These are phyloP conservation scores for Rhynchosporium agropyri DNA, from an alignment of 2,329 filamentous ascomycete genomes.

Conservation along the genomic window DNA sequence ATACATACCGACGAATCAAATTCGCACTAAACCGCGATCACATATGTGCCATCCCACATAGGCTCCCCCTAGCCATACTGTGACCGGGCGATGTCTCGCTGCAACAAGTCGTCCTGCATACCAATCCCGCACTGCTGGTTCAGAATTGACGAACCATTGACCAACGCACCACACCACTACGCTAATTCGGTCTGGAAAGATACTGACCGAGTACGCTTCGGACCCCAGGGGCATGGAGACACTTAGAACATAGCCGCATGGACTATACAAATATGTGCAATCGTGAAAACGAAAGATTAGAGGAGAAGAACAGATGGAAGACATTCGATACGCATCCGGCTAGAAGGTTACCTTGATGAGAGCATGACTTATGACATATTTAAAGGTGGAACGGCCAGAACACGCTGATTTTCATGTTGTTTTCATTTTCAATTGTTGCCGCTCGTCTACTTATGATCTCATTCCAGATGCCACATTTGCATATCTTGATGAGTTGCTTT, in stretches of 20 bases:
- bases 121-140: neutral
- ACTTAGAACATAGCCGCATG: neutral
- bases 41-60: too few species aligned
- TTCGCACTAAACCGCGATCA: too few species aligned
- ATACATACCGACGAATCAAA: neutral
- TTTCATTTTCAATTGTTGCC: too few species aligned
- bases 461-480: too few species aligned
- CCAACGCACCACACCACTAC: conserved; percentile 1
- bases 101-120: neutral
- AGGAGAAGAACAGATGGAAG: neutral
- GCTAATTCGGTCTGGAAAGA: neutral
- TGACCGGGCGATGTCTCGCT: neutral
- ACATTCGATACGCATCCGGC: neutral
- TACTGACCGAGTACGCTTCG: conserved; percentile 11
- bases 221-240: neutral
- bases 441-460: too few species aligned
- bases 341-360: too few species aligned
- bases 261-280: too few species aligned
- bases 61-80: too few species aligned
- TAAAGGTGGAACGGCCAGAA: too few species aligned
- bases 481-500: too few species aligned
- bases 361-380: too few species aligned
- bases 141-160: conserved; percentile 1
- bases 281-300: neutral
- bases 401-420: too few species aligned